Conservation (phyloP, 495 filamentous ascomycete species). For the Penicillium flavigenum region DNA sequence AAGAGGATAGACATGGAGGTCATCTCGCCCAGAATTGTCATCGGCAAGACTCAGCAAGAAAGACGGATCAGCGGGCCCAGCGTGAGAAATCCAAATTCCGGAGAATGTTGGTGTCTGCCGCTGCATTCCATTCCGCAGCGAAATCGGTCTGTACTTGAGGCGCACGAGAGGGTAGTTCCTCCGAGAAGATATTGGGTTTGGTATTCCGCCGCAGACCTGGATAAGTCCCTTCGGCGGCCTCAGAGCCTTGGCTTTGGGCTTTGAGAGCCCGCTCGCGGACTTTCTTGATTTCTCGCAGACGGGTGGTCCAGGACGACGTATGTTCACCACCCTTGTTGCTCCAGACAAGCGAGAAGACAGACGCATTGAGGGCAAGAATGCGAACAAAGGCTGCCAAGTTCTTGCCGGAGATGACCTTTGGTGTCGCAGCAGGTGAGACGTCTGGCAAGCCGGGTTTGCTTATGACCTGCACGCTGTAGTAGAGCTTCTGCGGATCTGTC, state of each 20-base stretch:
- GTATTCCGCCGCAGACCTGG: slow-evolving; percentile 48
- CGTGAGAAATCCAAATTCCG: slow-evolving; percentile 47
- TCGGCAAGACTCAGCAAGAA: not conserved
- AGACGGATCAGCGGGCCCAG: slow-evolving; percentile 37
- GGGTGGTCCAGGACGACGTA: slow-evolving; percentile 83
- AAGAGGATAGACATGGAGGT: not conserved
- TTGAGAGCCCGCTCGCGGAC: slow-evolving; percentile 62
- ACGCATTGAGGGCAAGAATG: slow-evolving; percentile 88
- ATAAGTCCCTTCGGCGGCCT: slow-evolving; percentile 40
- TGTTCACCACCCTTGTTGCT: slow-evolving; percentile 79
- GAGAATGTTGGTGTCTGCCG: slow-evolving; percentile 41
- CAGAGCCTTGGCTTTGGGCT: slow-evolving; percentile 33
- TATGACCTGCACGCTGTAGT: slow-evolving; percentile 82
- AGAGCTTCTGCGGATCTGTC: slow-evolving; percentile 50
- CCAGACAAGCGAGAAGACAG: slow-evolving; percentile 90
- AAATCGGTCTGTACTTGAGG: slow-evolving; percentile 33
- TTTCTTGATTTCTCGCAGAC: slow-evolving; percentile 78
- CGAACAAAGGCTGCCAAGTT: slow-evolving; percentile 84
- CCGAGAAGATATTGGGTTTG: slow-evolving; percentile 46
- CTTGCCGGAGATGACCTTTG: slow-evolving; percentile 79
- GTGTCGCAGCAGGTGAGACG: slow-evolving; percentile 81
- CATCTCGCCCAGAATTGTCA: not conserved
- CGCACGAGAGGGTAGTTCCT: slow-evolving; percentile 37
- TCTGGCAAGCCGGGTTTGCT: slow-evolving; percentile 82
- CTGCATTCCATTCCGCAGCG: slow-evolving; percentile 44